These are phyloP conservation scores for Nakaseomyces delphensis DNA, from an alignment of 1,139 yeast genomes.

Conservation along the genomic window DNA sequence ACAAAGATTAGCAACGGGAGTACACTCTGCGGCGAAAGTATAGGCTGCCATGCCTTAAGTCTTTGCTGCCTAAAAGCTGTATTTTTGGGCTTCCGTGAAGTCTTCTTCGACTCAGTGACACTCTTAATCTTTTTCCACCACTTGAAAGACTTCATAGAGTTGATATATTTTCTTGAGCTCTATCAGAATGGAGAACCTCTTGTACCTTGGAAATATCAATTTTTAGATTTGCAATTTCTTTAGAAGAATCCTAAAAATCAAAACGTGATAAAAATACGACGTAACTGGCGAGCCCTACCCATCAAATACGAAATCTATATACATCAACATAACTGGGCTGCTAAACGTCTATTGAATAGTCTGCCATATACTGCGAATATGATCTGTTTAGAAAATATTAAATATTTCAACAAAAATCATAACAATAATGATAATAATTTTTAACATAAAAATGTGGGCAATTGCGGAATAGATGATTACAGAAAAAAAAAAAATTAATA, in stretches of 20 bases:
- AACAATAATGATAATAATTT: neutral
- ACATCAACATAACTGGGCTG: too few species aligned
- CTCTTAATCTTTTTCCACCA: constrained; percentile 7
- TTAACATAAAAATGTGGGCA: neutral
- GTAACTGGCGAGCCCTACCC: neutral
- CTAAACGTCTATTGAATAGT: too few species aligned
- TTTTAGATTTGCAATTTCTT: neutral
- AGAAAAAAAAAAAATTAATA: neutral
- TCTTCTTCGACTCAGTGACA: constrained; percentile 18
- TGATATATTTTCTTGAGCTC: too few species aligned
- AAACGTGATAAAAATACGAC: neutral
- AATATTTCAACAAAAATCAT: too few species aligned
- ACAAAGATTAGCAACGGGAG: constrained; percentile 54
- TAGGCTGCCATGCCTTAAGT: constrained; percentile 77
- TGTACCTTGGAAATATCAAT: too few species aligned
- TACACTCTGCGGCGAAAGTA: constrained; percentile 64
- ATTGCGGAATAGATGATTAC: neutral
- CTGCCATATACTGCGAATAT: too few species aligned
- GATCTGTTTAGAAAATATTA: neutral
- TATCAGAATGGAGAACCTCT: neutral
- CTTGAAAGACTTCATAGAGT: constrained; percentile 7
- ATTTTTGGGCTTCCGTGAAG: constrained; percentile 49
- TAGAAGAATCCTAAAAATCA: neutral
- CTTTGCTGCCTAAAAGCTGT: constrained; percentile 76
- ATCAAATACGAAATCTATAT: neutral